Base-by-base conservation (phyloP, 495 filamentous ascomycete species). In the Aspergillus ostianus region DNA sequence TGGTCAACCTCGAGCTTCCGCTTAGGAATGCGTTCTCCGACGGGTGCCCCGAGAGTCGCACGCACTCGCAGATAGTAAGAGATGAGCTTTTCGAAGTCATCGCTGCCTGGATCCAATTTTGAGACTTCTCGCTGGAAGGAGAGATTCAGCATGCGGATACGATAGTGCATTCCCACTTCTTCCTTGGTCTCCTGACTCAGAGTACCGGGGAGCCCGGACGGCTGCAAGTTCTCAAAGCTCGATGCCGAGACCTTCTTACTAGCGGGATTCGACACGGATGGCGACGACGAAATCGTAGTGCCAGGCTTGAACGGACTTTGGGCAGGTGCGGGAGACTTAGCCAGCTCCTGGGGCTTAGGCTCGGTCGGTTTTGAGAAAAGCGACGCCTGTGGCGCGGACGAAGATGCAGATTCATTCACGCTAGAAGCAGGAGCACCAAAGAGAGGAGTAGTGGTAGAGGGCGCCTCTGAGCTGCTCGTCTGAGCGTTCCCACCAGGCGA, bases 61-160 rank as follows among this genome's bases (percentile, higher is more conserved):
- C 77, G 73, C 36, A 74, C 62, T 41, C 67, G 69, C 61, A 72
- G 54, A 41, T 78, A 80, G 23, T 69, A 69, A 8, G 70, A 51
- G 18, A 80, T 55, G 46, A 72, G 23, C 13, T 59, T 52, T 58
- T 77, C 76, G 29, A 78, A 73, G 23, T 61, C 55, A 45, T 74
- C 56, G 0, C 23, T 67, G 8, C 59, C 56, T 23, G 73, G 72
- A 52, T 76, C 59, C n/a, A 66, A 57, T 6, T 63, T 57, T 15
- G 63, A 51, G 18, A 80, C 45, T 26, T 72, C 55, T 3, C 63
- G 62, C 45, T 73, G 70, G 66, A 78, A 79, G 32, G 56, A 59
- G 21, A 65, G 58, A 53, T 77, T 75, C 49, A 79, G 44, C 9
- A 64, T 57, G 20, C 68, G 67, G 10, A 77, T 19, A 32, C 68